Evolutionary conservation across 2,329 filamentous ascomycete genomes (phyloP), one percentile per base, ranked within the genome.

Genomic region (Chalaropsis ovoidea): DNA sequence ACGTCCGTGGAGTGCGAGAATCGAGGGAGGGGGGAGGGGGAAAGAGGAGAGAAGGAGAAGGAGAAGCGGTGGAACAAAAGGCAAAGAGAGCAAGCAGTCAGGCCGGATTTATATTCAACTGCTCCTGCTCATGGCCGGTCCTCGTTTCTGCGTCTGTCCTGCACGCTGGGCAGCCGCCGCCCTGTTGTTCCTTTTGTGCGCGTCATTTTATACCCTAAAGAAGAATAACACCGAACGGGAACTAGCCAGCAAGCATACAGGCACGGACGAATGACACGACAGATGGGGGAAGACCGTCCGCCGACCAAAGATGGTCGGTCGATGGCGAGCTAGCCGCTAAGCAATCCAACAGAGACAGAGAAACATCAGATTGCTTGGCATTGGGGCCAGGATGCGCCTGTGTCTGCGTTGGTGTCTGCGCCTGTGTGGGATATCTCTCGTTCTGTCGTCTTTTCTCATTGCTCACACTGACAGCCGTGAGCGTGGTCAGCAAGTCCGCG

Each of bases 281-380:
- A 35, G 24, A 39, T 39, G 54, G 54, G 54, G 54, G 24, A 31
- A 31, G 31, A 39, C 54, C 24, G 54, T 10, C 54, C 54, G 11
- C 15, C 27, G 22, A 58, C 27, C n/a, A 17, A 31, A 58, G 27
- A 58, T 35, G 31, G 54, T 39, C 31, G n/a, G 24, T 31, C 54
- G 54, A 58, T 58, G 54, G 54, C 54, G 54, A 58, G 54, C 54
- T 58, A 35, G 27, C n/a, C n/a, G 54, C 54, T 27, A 58, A 58
- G 54, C 15, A 58, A 58, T 58, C n/a, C 54, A 10, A n/a, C 39
- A n/a, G 10, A n/a, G 27, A 58, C 54, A 58, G 39, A 8, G 54
- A n/a, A n/a, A 58, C n/a, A 31, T 58, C 54, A 39, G 31, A 58
- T 58, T 58, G 54, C 54, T 58, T 58, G 54, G 54, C 54, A 58